Base-by-base conservation (phyloP, 345 rosid species). In the Pistacia atlantica region DNA sequence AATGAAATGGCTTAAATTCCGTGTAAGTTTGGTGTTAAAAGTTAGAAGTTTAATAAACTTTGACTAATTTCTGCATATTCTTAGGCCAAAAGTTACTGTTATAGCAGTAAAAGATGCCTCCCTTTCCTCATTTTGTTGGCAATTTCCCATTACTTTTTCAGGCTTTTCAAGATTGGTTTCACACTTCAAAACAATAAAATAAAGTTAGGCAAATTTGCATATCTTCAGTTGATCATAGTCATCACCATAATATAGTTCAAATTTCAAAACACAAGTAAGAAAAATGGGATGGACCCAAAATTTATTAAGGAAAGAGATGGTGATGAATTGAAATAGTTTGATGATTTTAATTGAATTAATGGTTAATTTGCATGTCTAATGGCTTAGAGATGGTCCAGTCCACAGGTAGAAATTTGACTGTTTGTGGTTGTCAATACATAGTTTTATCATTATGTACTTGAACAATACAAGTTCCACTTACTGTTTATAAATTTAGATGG, bases 341-440 rank as follows among this genome's bases (percentile, higher is more conserved):
- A 42, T 42, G 46, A 42, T 42, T 42, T 42, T 25, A 25, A 25
- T 25, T 25, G 25, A 25, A 25, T 25, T 25, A 25, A 25, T 25
- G 1, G 1, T 25, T 25, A 25, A 25, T 25, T 25, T 25, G 25
- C 55, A 28, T 61, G 75, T 64, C 35, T 28, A n/a, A 42, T 42
- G 0, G 9, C 8, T 54, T 11, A 20, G 72, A 4, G 49, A 75
- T 46, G 76, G 76, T 69, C 79, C 82, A 55, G 76, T 69, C 79
- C 82, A 55, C 68, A 51, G 22, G 52, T 61, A 72, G 22, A 67
- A 67, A 63, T 52, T 59, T 71, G 73, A 77, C 52, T 70, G 77
- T 57, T 38, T 72, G 74, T 69, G 65, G 72, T 61, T 75, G 86
- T 82, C 79, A 72, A 64, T 65, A 80, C 72, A 80, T 62, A 45